Base-by-base conservation (phyloP, 2,329 filamentous ascomycete species). In the Cadophora malorum region DNA sequence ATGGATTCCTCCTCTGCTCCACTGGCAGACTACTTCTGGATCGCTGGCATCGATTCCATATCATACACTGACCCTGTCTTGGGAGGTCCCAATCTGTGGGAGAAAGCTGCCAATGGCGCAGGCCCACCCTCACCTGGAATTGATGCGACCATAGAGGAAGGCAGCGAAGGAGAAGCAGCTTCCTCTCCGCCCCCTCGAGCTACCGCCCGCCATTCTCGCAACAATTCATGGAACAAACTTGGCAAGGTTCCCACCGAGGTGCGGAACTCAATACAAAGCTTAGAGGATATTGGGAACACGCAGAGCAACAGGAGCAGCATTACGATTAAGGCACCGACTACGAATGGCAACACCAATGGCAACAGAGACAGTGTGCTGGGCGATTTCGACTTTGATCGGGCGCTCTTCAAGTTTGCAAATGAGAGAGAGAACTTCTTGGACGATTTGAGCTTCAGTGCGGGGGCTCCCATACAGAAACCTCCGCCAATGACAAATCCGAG, bases 401-500 rank as follows among this genome's bases (percentile, higher is more conserved):
- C 96, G 31, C 84, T 99, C 73, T 83, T 94, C 76, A 98, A 97
- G 81, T 99, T 99, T 79, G 94, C 96, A 56, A 91, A 90, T n/a
- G 95, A 98, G 82, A 86, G 96, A 72, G 96, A 99, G 75, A 91
- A 90, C 69, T 99, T 99, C 76, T 83, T 98, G 63, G 93, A 97
- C 71, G 96, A 99, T 78, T 86, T 98, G 64, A 93, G 90, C 73
- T 94, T 98, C 78, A 93, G 88, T 72, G 93, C 94, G 25, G 94
- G 94, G 49, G 76, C 75, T 53, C 91, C 92, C 50, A 85, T 91
- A 28, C 87, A 91, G 73, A 82, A 86, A 67, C 83, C 90, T 67
- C 88, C 90, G 28, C 88, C 88, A 10, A 93, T 92, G 83, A 87
- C 94, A 35, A 90, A 93, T 73, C 89, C 93, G 38, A 89, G 92